These are phyloP conservation scores for Scedosporium boydii DNA, from an alignment of 2,329 filamentous ascomycete species.

Conservation along the genomic window DNA sequence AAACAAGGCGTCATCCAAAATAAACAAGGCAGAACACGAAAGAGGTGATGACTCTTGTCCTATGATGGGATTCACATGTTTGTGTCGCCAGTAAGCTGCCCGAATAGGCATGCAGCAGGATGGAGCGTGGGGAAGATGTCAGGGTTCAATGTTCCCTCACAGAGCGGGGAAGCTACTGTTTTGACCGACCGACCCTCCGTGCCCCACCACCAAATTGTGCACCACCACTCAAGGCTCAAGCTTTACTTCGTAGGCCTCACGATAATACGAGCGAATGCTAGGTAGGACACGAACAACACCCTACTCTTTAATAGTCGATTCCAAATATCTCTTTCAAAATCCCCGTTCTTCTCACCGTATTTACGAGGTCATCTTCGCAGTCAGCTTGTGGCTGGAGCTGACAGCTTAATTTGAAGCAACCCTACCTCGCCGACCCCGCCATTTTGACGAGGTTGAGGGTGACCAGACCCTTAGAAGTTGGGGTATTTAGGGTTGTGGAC, in stretches of 20 bases:
- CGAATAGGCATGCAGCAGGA: background rate
- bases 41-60: no score
- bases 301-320: background rate
- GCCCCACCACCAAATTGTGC: background rate
- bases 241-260: background rate
- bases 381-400: background rate
- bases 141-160: background rate
- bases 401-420: background rate
- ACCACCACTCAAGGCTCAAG: background rate
- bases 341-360: background rate
- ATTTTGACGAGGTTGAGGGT: background rate
- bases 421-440: background rate
- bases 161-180: background rate
- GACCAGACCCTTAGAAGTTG: background rate
- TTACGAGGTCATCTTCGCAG: background rate
- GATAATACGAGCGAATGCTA: background rate
- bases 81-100: background rate
- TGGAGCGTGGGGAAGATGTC: background rate
- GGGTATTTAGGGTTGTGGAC: background rate
- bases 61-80: background rate
- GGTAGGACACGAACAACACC: no score
- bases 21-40: no score
- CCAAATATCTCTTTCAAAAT: background rate
- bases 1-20: no score
- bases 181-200: background rate